Evolutionary conservation across 305 asterid genomes (phyloP).

Genomic region (Fraxinus paxiana): DNA sequence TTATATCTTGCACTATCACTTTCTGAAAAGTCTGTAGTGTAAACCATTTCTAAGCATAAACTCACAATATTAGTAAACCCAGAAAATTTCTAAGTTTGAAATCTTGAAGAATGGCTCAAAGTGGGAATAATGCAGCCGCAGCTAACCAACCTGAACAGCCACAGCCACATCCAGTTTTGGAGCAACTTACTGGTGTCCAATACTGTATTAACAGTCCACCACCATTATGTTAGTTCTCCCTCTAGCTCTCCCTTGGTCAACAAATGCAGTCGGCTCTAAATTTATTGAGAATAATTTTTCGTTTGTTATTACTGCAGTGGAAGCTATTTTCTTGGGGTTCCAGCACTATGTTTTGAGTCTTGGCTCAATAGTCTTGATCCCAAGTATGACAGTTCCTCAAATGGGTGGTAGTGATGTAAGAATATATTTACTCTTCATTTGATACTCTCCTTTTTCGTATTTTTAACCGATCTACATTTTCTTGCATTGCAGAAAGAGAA

Average conservation of each 20-base stretch:
- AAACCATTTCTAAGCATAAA: conserved; percentile 16
- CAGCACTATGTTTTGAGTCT: conserved; percentile 69
- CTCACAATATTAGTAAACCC: background rate
- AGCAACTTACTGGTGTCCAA: conserved; percentile 64
- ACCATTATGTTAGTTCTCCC: conserved; percentile 45
- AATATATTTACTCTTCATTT: background rate
- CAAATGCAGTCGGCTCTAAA: background rate
- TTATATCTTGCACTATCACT: background rate
- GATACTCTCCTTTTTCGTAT: background rate
- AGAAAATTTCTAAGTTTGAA: background rate
- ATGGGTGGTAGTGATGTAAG: conserved; percentile 82
- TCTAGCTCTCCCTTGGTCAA: background rate
- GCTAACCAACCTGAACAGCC: conserved; percentile 26
- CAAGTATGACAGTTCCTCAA: conserved; percentile 54
- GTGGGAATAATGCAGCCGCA: conserved; percentile 7
- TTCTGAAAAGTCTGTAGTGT: background rate
- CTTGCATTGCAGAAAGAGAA: conserved; percentile 52
- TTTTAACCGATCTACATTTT: background rate
- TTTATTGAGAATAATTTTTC: background rate
- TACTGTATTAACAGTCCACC: conserved; percentile 81
- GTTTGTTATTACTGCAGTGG: conserved; percentile 43
- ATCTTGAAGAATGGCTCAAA: conserved; percentile 32
- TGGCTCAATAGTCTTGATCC: conserved; percentile 61
- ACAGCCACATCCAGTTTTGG: conserved; percentile 56
- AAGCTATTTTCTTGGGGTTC: conserved; percentile 58